Percentiles rank a stretch among this genome's conserved stretches.
These are phyloP conservation scores for Solanum hybrid DNA, from an alignment of 305 asterid genomes.

Conservation along the genomic window DNA sequence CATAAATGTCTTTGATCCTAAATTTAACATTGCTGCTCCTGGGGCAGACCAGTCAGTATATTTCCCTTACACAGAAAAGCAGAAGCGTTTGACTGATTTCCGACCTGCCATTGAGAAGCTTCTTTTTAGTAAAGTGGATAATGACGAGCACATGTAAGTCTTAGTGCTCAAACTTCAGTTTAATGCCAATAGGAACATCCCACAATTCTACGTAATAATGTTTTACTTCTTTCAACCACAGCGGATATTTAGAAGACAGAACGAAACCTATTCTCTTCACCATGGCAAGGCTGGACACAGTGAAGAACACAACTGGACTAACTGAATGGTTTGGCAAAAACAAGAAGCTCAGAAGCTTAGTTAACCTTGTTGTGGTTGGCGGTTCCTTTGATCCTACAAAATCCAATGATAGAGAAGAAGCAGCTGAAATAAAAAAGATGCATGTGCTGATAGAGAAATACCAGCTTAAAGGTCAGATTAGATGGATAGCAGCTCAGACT, in stretches of 20 bases:
- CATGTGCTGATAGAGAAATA: conserved; percentile 58
- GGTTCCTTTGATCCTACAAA: conserved; percentile 77
- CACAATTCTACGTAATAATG: neutral
- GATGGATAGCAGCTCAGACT: conserved; percentile 94
- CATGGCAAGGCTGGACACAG: conserved; percentile 86
- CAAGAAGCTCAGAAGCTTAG: conserved; percentile 60
- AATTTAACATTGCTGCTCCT: conserved; percentile 84
- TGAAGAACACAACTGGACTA: conserved; percentile 77
- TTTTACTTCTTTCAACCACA: conserved; percentile 13
- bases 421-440: conserved; percentile 71
- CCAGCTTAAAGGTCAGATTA: conserved; percentile 67
- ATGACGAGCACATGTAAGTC: conserved; percentile 74
- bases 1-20: conserved; percentile 74
- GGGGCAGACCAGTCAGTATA: conserved; percentile 85
- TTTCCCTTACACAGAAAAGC: conserved; percentile 62
- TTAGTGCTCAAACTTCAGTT: neutral
- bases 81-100: conserved; percentile 48
- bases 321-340: conserved; percentile 88
- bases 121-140: conserved; percentile 53
- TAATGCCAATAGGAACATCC: neutral
- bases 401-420: conserved; percentile 91
- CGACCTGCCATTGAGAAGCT: conserved; percentile 66
- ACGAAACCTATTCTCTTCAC: conserved; percentile 80
- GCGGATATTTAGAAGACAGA: conserved; percentile 69
- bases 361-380: conserved; percentile 76